A percentile compares a stretch with the other conserved stretches of the same genome.
These are phyloP conservation scores for Hypoxylon sp. DNA, from an alignment of 2,329 filamentous ascomycete species.

Conservation along the genomic window DNA sequence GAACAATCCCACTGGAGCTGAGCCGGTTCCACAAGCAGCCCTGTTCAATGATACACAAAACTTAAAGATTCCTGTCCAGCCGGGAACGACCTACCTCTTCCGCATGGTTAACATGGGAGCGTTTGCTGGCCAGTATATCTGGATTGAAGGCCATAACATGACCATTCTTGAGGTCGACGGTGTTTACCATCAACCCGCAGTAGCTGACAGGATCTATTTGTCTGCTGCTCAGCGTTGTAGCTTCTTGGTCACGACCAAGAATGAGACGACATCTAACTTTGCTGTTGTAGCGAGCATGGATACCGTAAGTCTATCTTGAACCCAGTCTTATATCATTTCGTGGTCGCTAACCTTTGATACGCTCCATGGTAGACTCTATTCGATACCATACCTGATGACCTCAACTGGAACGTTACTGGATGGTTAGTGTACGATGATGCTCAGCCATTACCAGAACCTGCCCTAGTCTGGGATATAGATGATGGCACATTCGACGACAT, in stretches of 20 bases:
- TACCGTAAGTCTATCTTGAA: conserved; percentile 53
- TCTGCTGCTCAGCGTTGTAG: conserved; percentile 72
- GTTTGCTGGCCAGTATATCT: conserved; percentile 72
- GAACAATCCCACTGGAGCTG: conserved; percentile 64
- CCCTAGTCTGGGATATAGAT: conserved; percentile 66
- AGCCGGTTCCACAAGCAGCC: conserved; percentile 73
- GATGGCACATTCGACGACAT: conserved; percentile 83
- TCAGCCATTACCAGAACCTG: conserved; percentile 58
- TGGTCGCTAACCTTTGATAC: conserved; percentile 15
- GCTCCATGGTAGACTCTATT: conserved; percentile 66
- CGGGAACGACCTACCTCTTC: conserved; percentile 76
- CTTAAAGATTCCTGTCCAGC: conserved; percentile 65
- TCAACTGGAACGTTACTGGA: conserved; percentile 75
- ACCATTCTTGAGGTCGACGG: conserved; percentile 78
- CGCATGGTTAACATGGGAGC: conserved; percentile 77
- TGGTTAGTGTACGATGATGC: conserved; percentile 67
- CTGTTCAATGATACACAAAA: conserved; percentile 77
- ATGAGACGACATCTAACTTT: conserved; percentile 69
- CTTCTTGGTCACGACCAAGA: conserved; percentile 70
- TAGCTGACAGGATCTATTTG: conserved; percentile 71
- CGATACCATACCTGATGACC: conserved; percentile 68
- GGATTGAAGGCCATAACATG: conserved; percentile 73
- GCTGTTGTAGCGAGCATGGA: conserved; percentile 77
- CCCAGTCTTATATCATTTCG: background rate
- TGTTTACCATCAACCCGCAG: conserved; percentile 68